These are phyloP conservation scores for Clavariopsis aquatica DNA, from an alignment of 495 filamentous ascomycete species.

Conservation along the genomic window DNA sequence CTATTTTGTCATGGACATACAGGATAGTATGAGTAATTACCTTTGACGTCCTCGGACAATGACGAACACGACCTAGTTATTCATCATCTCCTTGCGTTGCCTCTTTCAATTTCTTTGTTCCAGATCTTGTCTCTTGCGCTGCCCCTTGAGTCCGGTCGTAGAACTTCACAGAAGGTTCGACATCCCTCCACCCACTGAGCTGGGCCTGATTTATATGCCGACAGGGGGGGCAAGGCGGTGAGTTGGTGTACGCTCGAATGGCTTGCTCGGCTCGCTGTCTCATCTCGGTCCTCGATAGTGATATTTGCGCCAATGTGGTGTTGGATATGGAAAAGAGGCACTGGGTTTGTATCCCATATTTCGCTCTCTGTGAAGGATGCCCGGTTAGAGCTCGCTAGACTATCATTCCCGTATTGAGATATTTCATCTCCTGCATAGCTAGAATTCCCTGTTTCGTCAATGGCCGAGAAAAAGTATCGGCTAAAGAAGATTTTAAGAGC, in stretches of 20 bases:
- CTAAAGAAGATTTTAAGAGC: slow-evolving; percentile 43
- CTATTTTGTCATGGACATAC: too few relatives aligned
- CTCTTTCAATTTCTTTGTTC: neutral
- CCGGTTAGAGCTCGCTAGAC: neutral
- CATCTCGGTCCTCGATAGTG: slow-evolving; percentile 20
- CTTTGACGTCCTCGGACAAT: neutral
- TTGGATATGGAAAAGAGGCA: slow-evolving; percentile 18
- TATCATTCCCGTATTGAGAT: neutral
- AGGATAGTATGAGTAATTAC: too few relatives aligned
- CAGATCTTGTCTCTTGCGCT: neutral
- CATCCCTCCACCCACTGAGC: slow-evolving; percentile 4
- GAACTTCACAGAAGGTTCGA: slow-evolving; percentile 6
- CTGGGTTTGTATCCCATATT: neutral
- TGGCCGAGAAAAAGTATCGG: slow-evolving; percentile 35
- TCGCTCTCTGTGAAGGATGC: neutral
- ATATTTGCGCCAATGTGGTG: slow-evolving; percentile 12
- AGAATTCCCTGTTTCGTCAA: slow-evolving; percentile 3
- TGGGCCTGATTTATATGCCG: neutral
- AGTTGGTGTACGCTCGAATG: slow-evolving; percentile 6
- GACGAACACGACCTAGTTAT: neutral
- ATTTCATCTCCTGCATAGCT: neutral
- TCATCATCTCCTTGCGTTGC: neutral
- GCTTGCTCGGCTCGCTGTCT: slow-evolving; percentile 1
- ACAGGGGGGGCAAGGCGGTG: slow-evolving; percentile 12
- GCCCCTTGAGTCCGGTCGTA: neutral